Percentiles rank a stretch among this genome's conserved stretches.
phyloP scores from a whole-genome alignment of 495 filamentous ascomycete genomes.

The Penicillium soppii region DNA sequence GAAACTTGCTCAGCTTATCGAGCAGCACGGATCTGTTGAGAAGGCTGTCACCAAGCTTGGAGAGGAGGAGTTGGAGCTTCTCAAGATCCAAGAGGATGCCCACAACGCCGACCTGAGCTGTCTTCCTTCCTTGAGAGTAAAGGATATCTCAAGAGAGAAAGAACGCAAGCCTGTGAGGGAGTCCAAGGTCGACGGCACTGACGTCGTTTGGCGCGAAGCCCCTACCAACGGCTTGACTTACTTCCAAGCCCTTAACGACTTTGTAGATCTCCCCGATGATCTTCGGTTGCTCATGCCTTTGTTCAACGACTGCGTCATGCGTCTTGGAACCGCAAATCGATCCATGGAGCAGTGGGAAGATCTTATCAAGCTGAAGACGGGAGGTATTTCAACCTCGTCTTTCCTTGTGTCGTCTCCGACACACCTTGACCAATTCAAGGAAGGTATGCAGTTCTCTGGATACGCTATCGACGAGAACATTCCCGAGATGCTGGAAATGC shows the following conservation, averaged over 20 bases:
- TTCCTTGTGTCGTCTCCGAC: slow-evolving; percentile 72
- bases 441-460: slow-evolving; percentile 80
- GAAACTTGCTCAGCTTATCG: slow-evolving; percentile 68
- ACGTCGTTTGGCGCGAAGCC: slow-evolving; percentile 86
- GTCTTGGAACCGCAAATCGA: slow-evolving; percentile 81
- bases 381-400: slow-evolving; percentile 80
- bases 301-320: slow-evolving; percentile 90
- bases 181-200: slow-evolving; percentile 61
- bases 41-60: slow-evolving; percentile 68
- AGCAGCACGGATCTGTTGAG: slow-evolving; percentile 65
- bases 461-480: slow-evolving; percentile 88
- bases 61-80: slow-evolving; percentile 73
- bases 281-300: slow-evolving; percentile 82
- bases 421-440: slow-evolving; percentile 64
- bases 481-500: slow-evolving; percentile 82
- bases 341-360: slow-evolving; percentile 96
- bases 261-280: slow-evolving; percentile 80
- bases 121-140: slow-evolving; percentile 81
- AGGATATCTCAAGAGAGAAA: slow-evolving; percentile 80
- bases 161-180: slow-evolving; percentile 68
- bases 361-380: slow-evolving; percentile 91
- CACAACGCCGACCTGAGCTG: slow-evolving; percentile 81
- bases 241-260: slow-evolving; percentile 81
- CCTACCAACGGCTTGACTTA: slow-evolving; percentile 96
- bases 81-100: slow-evolving; percentile 78